phyloP scores from a whole-genome alignment of 108 stramenopile genomes.

The Pseudonitzschia pungens region DNA sequence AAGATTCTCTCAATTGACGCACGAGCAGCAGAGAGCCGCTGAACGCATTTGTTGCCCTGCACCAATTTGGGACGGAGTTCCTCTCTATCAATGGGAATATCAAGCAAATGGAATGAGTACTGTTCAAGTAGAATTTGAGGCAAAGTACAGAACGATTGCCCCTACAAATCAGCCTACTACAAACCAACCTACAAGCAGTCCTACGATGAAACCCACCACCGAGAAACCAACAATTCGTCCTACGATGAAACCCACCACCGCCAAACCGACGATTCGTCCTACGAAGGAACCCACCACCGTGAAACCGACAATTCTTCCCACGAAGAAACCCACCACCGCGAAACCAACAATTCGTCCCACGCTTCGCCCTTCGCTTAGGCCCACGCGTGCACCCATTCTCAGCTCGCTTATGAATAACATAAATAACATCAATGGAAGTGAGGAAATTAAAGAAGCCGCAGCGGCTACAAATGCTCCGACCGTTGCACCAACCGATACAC shows the following conservation, averaged over 20 bases:
- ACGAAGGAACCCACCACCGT: too few relatives aligned
- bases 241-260: constrained; percentile 1
- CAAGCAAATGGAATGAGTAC: neutral
- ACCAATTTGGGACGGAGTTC: neutral
- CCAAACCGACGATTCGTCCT: neutral
- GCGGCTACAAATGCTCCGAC: neutral
- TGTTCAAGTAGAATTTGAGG: neutral
- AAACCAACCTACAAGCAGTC: neutral
- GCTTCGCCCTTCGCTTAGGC: neutral
- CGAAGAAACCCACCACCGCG: neutral
- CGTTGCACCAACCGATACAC: neutral
- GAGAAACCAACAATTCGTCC: too few relatives aligned
- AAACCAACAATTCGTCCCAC: neutral
- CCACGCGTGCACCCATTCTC: neutral
- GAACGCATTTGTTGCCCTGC: neutral
- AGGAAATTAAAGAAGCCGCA: neutral
- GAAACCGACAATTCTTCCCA: too few relatives aligned
- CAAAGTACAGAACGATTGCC: neutral
- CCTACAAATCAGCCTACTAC: neutral
- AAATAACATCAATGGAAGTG: too few relatives aligned
- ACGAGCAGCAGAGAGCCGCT: neutral
- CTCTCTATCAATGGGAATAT: neutral
- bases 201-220: too few relatives aligned
- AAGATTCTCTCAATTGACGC: neutral
- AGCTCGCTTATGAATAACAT: too few relatives aligned